These are phyloP conservation scores for Blastobotrys apis DNA, from an alignment of 1,139 yeast genomes.

Conservation along the genomic window DNA sequence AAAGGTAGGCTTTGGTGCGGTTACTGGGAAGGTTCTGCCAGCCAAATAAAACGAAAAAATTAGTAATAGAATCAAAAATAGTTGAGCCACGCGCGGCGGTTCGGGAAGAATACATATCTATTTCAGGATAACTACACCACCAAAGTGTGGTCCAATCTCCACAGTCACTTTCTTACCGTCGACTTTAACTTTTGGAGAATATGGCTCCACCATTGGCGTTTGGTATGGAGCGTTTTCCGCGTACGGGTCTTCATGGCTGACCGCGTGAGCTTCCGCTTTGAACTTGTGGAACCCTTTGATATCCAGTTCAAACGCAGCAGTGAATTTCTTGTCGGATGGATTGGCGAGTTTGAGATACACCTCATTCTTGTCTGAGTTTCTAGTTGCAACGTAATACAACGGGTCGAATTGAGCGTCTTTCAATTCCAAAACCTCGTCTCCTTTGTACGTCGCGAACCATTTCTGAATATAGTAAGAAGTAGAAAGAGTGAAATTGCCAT, in stretches of 20 bases:
- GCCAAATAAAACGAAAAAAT: no score
- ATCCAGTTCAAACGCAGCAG: conserved; percentile 7
- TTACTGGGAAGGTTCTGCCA: conserved; percentile 18
- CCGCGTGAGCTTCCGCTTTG: neutral
- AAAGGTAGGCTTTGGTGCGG: conserved; percentile 26
- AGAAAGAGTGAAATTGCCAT: conserved; percentile 1
- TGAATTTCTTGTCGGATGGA: neutral
- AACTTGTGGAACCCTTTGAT: conserved; percentile 4
- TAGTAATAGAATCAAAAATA: no score
- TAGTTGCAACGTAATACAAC: conserved; percentile 12
- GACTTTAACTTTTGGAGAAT: neutral
- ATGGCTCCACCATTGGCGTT: neutral
- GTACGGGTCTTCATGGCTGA: conserved; percentile 1
- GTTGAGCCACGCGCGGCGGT: no score
- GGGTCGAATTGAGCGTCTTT: conserved; percentile 12
- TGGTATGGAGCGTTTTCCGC: conserved; percentile 2
- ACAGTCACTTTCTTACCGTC: neutral
- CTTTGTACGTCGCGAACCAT: conserved; percentile 9
- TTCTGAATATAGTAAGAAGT: conserved; percentile 10
- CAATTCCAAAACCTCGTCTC: conserved; percentile 12
- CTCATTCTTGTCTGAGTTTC: conserved; percentile 9
- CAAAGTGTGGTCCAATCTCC: conserved; percentile 11
- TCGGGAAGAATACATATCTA: neutral
- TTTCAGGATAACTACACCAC: conserved; percentile 9
- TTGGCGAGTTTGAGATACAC: conserved; percentile 13